Base-by-base conservation (phyloP, 1,139 yeast genomes). In the Geotrichum candidum region DNA sequence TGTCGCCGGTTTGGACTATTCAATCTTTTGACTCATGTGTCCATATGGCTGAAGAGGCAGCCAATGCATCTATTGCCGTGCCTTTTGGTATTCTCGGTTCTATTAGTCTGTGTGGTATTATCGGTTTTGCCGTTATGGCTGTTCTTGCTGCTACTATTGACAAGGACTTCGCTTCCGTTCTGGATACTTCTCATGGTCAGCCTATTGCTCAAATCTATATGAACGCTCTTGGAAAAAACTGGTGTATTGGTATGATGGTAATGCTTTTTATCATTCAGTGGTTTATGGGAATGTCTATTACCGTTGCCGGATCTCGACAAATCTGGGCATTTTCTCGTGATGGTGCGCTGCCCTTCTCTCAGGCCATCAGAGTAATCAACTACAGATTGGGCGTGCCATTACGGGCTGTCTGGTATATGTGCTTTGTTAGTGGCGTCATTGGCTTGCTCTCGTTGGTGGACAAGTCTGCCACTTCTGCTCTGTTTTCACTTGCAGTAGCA, bases 251-350 rank as follows among this genome's bases (percentile, higher is more conserved):
- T 4, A 66, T 74, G 63, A 73, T 73, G 67, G 57, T 68, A 10
- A 60, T 73, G 60, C 65, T 73, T 63, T 65, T 68, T 48, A 64
- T 73, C 45, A 68, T 74, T 29, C 75, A 72, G 61, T 73, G 74
- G 70, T 82, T 86, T 60, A 87, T 87, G 90, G 90, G 90, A 4
- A 78, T 83, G 18, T 81, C 86, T 0, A 78, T 82, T 0, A 79
- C 89, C 45, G 88, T 96, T 0, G 89, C 96, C 0, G 92, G 95
- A 0, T 88, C 96, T 6, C 84, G 97, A 77, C 85, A 90, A 46
- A 88, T 92, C 0, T 90, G 85, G 77, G 90, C 96, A 15, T 86
- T 90, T 75, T 90, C 96, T 59, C 84, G 97, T 74, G 97, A 90
- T 72, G 91, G 88, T 55, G 96, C 95, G 0, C 76, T 90, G 56